A percentile compares a stretch with the other conserved stretches of the same genome.
Evolutionary conservation across 305 asterid genomes (phyloP).

Genomic region (Solanum hybrid): DNA sequence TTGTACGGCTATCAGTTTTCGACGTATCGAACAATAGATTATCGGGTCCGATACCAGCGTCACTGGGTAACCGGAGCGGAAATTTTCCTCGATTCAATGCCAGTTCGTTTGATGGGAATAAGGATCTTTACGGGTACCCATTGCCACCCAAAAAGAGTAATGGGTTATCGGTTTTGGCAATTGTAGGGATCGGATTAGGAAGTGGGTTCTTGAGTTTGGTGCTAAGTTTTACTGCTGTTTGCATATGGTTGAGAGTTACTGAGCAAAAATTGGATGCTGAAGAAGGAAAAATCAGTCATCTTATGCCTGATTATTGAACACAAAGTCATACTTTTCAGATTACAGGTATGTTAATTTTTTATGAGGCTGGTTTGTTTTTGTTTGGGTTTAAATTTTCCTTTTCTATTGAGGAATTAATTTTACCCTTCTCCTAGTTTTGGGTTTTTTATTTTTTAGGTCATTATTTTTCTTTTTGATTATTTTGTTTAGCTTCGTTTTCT

Average conservation of each 20-base stretch:
- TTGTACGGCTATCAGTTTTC: constrained; percentile 60
- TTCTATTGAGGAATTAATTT: background rate
- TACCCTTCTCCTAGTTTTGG: background rate
- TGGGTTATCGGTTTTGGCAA: constrained; percentile 60
- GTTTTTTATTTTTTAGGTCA: background rate
- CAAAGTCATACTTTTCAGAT: background rate
- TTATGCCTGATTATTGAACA: constrained; percentile 78
- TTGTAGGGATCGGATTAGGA: constrained; percentile 95
- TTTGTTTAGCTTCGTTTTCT: background rate
- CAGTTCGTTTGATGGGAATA: constrained; percentile 71
- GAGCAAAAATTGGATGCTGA: constrained; percentile 58
- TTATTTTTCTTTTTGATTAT: background rate
- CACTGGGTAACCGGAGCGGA: constrained; percentile 66
- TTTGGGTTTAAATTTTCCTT: background rate
- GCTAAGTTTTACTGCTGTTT: constrained; percentile 74
- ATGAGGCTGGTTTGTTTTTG: background rate
- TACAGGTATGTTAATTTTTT: background rate
- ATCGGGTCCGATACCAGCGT: constrained; percentile 64
- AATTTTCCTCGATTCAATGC: constrained; percentile 67
- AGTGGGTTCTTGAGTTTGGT: constrained; percentile 84
- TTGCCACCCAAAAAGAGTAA: constrained; percentile 54
- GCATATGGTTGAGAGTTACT: constrained; percentile 68
- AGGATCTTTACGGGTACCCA: constrained; percentile 79
- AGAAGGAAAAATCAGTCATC: constrained; percentile 60
- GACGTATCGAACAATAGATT: constrained; percentile 65